These are phyloP conservation scores for Stagonosporopsis cucurbitacearum DNA, from an alignment of 2,329 filamentous ascomycete species.

Conservation along the genomic window DNA sequence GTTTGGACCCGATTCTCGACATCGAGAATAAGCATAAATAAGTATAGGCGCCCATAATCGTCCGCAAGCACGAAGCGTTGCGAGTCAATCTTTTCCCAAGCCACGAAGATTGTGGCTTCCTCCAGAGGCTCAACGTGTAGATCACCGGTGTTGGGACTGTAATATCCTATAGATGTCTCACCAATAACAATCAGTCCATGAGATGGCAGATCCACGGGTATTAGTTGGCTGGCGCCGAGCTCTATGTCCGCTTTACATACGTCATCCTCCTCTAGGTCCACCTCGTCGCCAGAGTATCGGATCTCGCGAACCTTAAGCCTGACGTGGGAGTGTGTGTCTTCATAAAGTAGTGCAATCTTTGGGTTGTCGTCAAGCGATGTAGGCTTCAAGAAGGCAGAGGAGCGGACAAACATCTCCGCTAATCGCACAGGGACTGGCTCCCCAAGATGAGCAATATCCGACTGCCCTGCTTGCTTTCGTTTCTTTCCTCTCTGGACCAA, in stretches of 20 bases:
- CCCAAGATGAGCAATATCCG: constrained; percentile 63
- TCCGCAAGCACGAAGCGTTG: constrained; percentile 88
- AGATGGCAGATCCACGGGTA: constrained; percentile 65
- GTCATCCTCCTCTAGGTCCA: constrained; percentile 61
- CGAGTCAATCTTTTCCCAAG: constrained; percentile 85
- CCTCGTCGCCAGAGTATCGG: constrained; percentile 58
- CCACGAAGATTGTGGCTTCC: constrained; percentile 85
- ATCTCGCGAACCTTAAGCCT: constrained; percentile 62
- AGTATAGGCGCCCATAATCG: constrained; percentile 83
- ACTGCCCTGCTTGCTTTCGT: constrained; percentile 52
- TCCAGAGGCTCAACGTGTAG: constrained; percentile 69
- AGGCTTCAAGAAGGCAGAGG: constrained; percentile 69
- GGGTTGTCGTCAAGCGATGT: constrained; percentile 59
- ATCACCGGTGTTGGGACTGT: constrained; percentile 76
- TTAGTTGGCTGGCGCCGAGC: constrained; percentile 66
- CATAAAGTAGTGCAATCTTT: constrained; percentile 69
- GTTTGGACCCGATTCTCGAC: constrained; percentile 70
- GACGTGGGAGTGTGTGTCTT: constrained; percentile 64
- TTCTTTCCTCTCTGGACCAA: constrained; percentile 62
- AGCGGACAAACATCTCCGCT: constrained; percentile 70
- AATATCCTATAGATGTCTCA: constrained; percentile 79
- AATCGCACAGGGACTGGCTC: constrained; percentile 68
- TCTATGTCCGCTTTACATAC: constrained; percentile 62
- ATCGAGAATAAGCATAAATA: constrained; percentile 78
- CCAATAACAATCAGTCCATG: constrained; percentile 57